Evolutionary conservation across 805 yeast genomes (phyloP).

Genomic region (Myxozyma sirexii): DNA sequence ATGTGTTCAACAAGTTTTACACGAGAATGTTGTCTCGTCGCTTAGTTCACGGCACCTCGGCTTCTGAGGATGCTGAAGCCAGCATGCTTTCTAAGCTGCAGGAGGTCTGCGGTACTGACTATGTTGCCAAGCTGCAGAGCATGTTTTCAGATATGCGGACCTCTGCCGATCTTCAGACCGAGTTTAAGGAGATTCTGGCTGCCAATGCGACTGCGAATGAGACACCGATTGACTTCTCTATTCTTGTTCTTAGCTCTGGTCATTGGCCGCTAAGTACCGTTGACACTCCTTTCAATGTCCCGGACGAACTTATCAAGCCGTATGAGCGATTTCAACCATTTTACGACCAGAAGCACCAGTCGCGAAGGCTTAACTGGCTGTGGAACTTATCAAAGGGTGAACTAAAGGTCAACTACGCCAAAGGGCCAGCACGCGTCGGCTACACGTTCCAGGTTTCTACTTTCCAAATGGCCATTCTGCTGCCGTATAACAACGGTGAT

Average conservation of each 20-base stretch:
- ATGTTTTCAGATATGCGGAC: conserved; percentile 95
- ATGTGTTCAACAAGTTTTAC: conserved; percentile 91
- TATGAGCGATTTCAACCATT: conserved; percentile 67
- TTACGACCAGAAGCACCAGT: conserved; percentile 75
- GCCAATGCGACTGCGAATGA: conserved; percentile 42
- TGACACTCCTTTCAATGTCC: conserved; percentile 59
- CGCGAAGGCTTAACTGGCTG: conserved; percentile 90
- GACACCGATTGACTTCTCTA: conserved; percentile 55
- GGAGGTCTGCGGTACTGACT: conserved; percentile 87
- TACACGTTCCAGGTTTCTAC: conserved; percentile 72
- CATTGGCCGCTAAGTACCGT: conserved; percentile 77
- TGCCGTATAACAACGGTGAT: conserved; percentile 76
- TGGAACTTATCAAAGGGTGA: conserved; percentile 96
- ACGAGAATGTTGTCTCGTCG: conserved; percentile 87
- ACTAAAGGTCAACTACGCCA: conserved; percentile 78
- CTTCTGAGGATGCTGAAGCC: conserved; percentile 83
- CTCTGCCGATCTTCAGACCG: conserved; percentile 70
- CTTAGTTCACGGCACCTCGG: conserved; percentile 81
- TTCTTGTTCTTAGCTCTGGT: conserved; percentile 79
- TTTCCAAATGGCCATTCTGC: conserved; percentile 81
- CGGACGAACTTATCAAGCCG: conserved; percentile 65
- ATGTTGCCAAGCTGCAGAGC: conserved; percentile 88
- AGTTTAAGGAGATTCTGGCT: conserved; percentile 54
- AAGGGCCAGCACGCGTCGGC: conserved; percentile 69
- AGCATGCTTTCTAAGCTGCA: conserved; percentile 81